Evolutionary conservation across 345 rosid genomes (phyloP).

Genomic region (Populus deltoides): DNA sequence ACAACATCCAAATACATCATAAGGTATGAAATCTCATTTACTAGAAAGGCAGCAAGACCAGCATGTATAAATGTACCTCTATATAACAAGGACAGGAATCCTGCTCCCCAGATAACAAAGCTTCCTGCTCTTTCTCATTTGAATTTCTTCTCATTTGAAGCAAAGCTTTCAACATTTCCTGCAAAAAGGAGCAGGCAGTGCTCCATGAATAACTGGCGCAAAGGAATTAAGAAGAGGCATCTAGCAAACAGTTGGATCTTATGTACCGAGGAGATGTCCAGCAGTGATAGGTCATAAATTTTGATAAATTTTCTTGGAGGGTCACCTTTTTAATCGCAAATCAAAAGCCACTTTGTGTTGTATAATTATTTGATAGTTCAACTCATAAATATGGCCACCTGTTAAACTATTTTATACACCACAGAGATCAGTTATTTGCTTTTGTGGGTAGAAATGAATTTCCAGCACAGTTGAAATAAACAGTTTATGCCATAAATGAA

Average conservation of each 20-base stretch:
- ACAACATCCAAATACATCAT: background rate
- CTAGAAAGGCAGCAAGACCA: background rate
- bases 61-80: conserved; percentile 48
- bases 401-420: background rate
- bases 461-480: background rate
- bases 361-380: background rate
- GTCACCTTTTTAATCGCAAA: background rate
- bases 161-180: conserved; percentile 74
- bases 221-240: background rate
- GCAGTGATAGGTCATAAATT: too few relatives aligned
- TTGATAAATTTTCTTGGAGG: too few relatives aligned
- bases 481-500: background rate
- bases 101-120: conserved; percentile 77
- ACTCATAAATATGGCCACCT: background rate
- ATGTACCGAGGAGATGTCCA: background rate
- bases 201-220: background rate
- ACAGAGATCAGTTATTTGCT: background rate
- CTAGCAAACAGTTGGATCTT: background rate
- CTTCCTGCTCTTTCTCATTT: conserved; percentile 85
- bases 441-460: background rate
- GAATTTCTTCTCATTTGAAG: conserved; percentile 73
- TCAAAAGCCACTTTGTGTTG: background rate
- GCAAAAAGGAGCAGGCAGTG: conserved; percentile 14
- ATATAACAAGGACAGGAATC: conserved; percentile 78
- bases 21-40: conserved; percentile 11